phyloP scores from a whole-genome alignment of 805 yeast genomes.

The Yamadazyma takamatsuzukensis region DNA sequence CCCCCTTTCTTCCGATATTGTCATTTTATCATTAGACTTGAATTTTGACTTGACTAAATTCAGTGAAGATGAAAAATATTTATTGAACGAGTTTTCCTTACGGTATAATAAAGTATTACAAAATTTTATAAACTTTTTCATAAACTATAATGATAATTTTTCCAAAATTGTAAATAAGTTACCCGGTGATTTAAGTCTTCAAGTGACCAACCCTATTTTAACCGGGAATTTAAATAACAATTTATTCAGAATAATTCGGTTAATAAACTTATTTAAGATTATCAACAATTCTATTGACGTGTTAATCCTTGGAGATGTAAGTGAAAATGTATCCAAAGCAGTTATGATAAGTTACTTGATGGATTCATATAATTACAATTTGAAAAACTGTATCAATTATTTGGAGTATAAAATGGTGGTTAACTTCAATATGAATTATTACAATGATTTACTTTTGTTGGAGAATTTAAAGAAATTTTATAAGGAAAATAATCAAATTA shows the following conservation, averaged over 20 bases:
- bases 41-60: constrained; percentile 18
- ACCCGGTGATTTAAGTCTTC: constrained; percentile 21
- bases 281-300: constrained; percentile 30
- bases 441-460: constrained; percentile 36
- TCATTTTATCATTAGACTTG: constrained; percentile 37
- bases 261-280: constrained; percentile 30
- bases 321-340: constrained; percentile 31
- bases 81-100: constrained; percentile 22
- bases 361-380: constrained; percentile 37
- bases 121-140: constrained; percentile 35
- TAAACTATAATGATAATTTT: constrained; percentile 28
- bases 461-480: constrained; percentile 38
- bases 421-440: constrained; percentile 28
- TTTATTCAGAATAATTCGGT: constrained; percentile 33
- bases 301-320: constrained; percentile 22
- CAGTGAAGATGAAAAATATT: constrained; percentile 14
- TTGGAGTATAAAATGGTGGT: constrained; percentile 14
- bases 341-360: constrained; percentile 34
- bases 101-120: constrained; percentile 33
- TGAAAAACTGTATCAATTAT: constrained; percentile 24
- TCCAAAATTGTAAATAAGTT: constrained; percentile 25
- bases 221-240: constrained; percentile 34
- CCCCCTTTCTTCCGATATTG: constrained; percentile 28
- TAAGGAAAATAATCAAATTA: constrained; percentile 29
- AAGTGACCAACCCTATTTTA: constrained; percentile 31